These are phyloP conservation scores for Candida boidinii DNA, from an alignment of 805 yeast species.

Conservation along the genomic window DNA sequence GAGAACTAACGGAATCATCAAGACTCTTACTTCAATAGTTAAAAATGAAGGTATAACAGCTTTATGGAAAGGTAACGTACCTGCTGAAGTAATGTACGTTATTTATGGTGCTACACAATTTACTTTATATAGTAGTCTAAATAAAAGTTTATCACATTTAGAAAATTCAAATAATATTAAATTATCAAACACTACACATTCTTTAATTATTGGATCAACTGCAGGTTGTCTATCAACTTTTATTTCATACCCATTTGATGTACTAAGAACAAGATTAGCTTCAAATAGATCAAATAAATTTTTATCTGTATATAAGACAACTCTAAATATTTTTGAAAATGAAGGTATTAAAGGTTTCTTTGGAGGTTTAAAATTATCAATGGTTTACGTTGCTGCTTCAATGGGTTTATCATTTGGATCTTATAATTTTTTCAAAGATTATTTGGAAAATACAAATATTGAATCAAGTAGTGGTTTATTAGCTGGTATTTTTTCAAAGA, in stretches of 20 bases:
- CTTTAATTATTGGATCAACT: constrained; percentile 57
- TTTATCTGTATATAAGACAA: constrained; percentile 25
- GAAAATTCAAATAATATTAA: constrained; percentile 15
- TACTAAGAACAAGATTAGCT: constrained; percentile 79
- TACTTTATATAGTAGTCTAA: constrained; percentile 54
- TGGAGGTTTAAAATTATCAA: constrained; percentile 40
- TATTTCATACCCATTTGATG: constrained; percentile 81
- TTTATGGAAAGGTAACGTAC: constrained; percentile 94
- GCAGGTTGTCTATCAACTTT: constrained; percentile 73
- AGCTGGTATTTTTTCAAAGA: constrained; percentile 74
- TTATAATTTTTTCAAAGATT: constrained; percentile 45
- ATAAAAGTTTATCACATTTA: constrained; percentile 28
- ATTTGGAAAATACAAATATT: constrained; percentile 25
- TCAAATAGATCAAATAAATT: constrained; percentile 40
- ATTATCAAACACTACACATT: constrained; percentile 31
- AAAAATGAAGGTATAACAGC: constrained; percentile 52
- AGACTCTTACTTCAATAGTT: constrained; percentile 34
- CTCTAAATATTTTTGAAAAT: constrained; percentile 20
- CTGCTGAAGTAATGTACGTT: constrained; percentile 82
- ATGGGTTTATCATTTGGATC: constrained; percentile 72
- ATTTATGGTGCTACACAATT: constrained; percentile 84
- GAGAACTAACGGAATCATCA: constrained; percentile 26
- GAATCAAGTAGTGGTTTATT: constrained; percentile 59
- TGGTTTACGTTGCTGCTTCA: constrained; percentile 57
- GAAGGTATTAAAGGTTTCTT: constrained; percentile 39